phyloP scores from a whole-genome alignment of 2,329 filamentous ascomycete genomes.

The Diaporthe citrichinensis region DNA sequence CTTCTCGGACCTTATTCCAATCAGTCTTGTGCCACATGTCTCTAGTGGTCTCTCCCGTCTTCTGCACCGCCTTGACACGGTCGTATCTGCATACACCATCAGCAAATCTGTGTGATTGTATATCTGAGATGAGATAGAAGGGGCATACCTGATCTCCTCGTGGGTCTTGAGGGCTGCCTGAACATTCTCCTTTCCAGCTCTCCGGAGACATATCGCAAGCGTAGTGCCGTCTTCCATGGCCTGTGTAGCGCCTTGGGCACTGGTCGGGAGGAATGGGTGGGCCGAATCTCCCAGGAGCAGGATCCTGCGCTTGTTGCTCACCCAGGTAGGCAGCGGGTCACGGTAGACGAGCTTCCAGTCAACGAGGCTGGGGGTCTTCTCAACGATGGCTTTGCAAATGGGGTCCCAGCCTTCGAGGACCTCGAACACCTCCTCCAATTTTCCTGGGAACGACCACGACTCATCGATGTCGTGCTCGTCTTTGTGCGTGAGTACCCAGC shows the following conservation, averaged over 20 bases:
- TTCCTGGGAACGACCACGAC: conserved; percentile 67
- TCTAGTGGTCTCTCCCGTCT: conserved; percentile 64
- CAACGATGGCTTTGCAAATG: conserved; percentile 61
- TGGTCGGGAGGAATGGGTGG: conserved; percentile 65
- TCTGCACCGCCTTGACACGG: conserved; percentile 62
- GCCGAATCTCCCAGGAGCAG: conserved; percentile 64
- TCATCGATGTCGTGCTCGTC: conserved; percentile 69
- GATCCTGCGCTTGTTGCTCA: conserved; percentile 59
- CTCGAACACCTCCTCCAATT: conserved; percentile 65
- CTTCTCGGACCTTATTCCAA: conserved; percentile 62
- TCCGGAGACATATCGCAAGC: conserved; percentile 60
- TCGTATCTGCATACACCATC: conserved; percentile 52
- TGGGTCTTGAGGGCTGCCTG: conserved; percentile 58
- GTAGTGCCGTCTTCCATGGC: conserved; percentile 65
- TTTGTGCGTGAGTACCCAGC: conserved; percentile 70
- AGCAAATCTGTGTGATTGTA: neutral
- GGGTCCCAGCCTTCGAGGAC: conserved; percentile 67
- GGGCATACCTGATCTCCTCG: conserved; percentile 56
- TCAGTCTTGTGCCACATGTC: conserved; percentile 70
- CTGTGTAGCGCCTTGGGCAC: conserved; percentile 63
- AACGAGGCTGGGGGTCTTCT: conserved; percentile 60
- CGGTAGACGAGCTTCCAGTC: conserved; percentile 67
- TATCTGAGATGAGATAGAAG: too few species aligned
- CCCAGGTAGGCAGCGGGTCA: conserved; percentile 64
- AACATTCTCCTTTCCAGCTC: conserved; percentile 54